phyloP scores from a whole-genome alignment of 352 stramenopile genomes.

The Pythium sp. region DNA sequence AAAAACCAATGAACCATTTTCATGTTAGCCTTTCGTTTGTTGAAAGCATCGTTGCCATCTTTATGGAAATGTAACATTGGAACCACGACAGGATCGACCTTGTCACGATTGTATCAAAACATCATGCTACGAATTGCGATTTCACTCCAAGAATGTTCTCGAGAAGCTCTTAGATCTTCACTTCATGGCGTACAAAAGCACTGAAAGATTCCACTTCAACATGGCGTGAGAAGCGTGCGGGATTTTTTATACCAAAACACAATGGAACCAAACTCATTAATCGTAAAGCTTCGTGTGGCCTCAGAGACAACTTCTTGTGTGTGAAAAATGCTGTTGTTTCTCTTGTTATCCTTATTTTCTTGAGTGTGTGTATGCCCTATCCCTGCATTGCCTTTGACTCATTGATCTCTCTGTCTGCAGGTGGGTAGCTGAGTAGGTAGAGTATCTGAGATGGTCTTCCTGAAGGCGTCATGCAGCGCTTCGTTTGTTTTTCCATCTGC shows the following conservation, averaged over 20 bases:
- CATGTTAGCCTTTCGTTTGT: not conserved
- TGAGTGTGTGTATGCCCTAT: not conserved
- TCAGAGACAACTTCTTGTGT: not conserved
- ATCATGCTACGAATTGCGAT: too few species aligned
- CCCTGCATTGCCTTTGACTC: not conserved
- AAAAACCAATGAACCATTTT: not conserved
- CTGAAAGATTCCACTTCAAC: too few species aligned
- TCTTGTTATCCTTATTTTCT: not conserved
- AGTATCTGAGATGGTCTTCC: not conserved
- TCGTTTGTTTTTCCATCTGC: not conserved
- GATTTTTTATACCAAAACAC: not conserved
- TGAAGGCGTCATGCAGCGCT: not conserved
- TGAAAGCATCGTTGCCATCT: not conserved
- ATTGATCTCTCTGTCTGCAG: not conserved
- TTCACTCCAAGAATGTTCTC: too few species aligned
- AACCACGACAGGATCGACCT: too few species aligned
- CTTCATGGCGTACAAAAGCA: too few species aligned
- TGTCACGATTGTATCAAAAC: too few species aligned
- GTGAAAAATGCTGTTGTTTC: conserved; percentile 4
- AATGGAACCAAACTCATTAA: not conserved
- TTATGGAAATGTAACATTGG: too few species aligned
- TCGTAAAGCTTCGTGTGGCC: not conserved
- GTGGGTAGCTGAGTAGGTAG: not conserved
- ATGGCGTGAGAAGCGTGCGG: too few species aligned
- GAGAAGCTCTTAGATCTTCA: too few species aligned